These are phyloP conservation scores for Bodo saltans DNA, from an alignment of 78 protist genomes.

Conservation along the genomic window DNA sequence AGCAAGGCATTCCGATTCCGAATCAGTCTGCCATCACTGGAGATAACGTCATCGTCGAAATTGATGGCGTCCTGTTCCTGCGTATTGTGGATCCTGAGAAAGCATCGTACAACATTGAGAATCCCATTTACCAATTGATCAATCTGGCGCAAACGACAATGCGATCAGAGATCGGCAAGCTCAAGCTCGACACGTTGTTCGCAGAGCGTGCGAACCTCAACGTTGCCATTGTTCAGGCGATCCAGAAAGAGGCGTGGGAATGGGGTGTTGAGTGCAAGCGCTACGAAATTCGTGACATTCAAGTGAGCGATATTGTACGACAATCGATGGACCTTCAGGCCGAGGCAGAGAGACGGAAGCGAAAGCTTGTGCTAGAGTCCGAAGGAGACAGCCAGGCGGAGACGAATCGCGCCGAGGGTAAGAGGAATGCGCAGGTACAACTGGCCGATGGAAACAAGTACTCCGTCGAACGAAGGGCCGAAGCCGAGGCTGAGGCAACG, in stretches of 20 bases:
- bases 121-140: constrained; percentile 43
- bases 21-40: constrained; percentile 59
- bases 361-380: constrained; percentile 65
- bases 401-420: constrained; percentile 54
- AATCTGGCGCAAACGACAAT: constrained; percentile 75
- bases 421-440: constrained; percentile 24
- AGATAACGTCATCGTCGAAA: constrained; percentile 59
- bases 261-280: constrained; percentile 69
- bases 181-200: constrained; percentile 55
- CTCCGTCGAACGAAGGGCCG: constrained; percentile 32
- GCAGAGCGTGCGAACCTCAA: constrained; percentile 58
- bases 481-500: constrained; percentile 50
- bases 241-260: constrained; percentile 24
- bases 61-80: constrained; percentile 65
- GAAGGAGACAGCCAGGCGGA: constrained; percentile 52
- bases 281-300: constrained; percentile 52
- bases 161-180: constrained; percentile 67
- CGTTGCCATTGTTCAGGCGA: constrained; percentile 34
- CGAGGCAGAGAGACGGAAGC: constrained; percentile 71
- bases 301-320: constrained; percentile 50
- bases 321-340: constrained; percentile 75
- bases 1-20: neutral
- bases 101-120: constrained; percentile 42
- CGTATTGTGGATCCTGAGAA: constrained; percentile 34
- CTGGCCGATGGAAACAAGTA: constrained; percentile 44